Base-by-base conservation (phyloP, 306 rosid genomes). In the Morella rubra region DNA sequence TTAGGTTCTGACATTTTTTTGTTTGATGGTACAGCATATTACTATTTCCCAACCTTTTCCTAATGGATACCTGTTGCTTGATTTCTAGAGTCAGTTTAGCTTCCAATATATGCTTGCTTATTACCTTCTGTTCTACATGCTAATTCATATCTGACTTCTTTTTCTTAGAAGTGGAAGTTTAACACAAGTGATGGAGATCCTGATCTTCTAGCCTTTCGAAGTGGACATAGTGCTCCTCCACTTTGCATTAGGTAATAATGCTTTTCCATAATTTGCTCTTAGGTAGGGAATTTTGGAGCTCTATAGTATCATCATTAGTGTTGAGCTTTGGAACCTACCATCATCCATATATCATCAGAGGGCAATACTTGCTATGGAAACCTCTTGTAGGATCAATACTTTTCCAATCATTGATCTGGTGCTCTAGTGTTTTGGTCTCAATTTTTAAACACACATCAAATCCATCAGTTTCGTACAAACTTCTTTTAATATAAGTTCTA, bases 141-240 rank as follows among this genome's bases (percentile, higher is more conserved):
- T 32, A 66, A 53, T 15, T 58, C 66, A 51, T 55, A 70, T 50
- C 53, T 68, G 55, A 11, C 49, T 54, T 69, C 73, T 73, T 44
- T 54, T 24, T 4, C 71, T 52, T 83, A 94, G 98, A 94, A 91
- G 97, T 94, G 97, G 98, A 92, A 92, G 78, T 94, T 94, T 76
- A 96, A 92, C 84, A 89, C 96, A 73, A 92, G 88, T 53, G 98
- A 92, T 73, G 96, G 98, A 76, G 96, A 91, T 79, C 93, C 97
- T 77, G 95, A 94, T 45, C 96, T 94, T 78, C 64, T 90, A 71
- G 91, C 96, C 69, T 94, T 94, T 82, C 88, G 96, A 82, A 86
- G 93, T 72, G 98, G 97, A 44, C 98, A 95, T 49, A 92, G 97
- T 84, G 97, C 98, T 76, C 96, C 98, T 79, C 98, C 98, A 50